These are phyloP conservation scores for Bimuria novae-zelandiae DNA, from an alignment of 2,329 filamentous ascomycete genomes.

Conservation along the genomic window DNA sequence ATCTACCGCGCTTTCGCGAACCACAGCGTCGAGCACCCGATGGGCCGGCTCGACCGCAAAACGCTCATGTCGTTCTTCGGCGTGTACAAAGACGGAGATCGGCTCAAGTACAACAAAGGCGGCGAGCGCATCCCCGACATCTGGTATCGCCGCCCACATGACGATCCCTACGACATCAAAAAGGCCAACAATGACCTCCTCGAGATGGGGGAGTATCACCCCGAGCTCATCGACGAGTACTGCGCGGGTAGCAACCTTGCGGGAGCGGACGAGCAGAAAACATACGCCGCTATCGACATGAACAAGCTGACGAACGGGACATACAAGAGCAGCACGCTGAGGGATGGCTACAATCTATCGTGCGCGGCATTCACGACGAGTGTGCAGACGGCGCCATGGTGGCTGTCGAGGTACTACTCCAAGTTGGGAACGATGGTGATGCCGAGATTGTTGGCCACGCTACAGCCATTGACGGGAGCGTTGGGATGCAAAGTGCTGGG, in stretches of 20 bases:
- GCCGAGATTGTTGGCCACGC: constrained; percentile 5
- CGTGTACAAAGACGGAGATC: background rate
- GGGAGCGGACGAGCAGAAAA: background rate
- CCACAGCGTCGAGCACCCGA: constrained; percentile 11
- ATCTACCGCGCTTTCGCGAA: constrained; percentile 11
- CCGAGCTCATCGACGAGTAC: constrained; percentile 12
- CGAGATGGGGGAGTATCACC: constrained; percentile 10
- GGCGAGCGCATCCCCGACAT: constrained; percentile 51
- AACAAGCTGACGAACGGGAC: constrained; percentile 32
- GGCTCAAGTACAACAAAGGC: constrained; percentile 36
- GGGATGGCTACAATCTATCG: constrained; percentile 21
- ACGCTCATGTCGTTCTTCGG: constrained; percentile 17
- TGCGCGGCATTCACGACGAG: constrained; percentile 9
- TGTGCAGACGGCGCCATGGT: constrained; percentile 9
- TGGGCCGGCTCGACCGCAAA: constrained; percentile 11
- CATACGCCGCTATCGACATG: constrained; percentile 19
- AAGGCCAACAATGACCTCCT: constrained; percentile 18
- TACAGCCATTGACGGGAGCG: constrained; percentile 5
- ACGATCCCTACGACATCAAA: constrained; percentile 15
- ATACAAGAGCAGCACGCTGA: constrained; percentile 23
- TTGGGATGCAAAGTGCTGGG: constrained; percentile 6
- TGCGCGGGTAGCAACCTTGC: constrained; percentile 14
- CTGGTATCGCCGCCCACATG: constrained; percentile 34
- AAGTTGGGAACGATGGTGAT: constrained; percentile 7
- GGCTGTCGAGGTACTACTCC: constrained; percentile 12